Evolutionary conservation across 345 rosid species (phyloP).

Genomic region (Citrus hindsii): DNA sequence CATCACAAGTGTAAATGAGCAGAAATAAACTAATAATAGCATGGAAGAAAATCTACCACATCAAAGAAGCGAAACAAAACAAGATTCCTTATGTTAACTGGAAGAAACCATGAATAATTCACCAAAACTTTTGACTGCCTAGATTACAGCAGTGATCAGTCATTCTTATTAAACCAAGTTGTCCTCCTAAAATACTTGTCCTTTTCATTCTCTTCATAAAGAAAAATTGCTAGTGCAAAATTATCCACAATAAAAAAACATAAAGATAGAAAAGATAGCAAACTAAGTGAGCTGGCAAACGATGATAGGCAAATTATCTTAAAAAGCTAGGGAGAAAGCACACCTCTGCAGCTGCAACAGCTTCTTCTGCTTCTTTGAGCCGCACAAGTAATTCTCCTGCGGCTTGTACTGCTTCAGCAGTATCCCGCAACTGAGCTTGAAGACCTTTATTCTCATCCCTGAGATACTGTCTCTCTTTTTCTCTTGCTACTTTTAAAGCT

Average conservation of each 20-base stretch:
- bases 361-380: conserved; percentile 95
- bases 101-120: not conserved
- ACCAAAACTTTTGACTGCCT: not conserved
- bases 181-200: not conserved
- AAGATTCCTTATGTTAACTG: not conserved
- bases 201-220: not conserved
- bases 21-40: not conserved
- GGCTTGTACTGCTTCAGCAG: conserved; percentile 97
- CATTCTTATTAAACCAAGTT: not conserved
- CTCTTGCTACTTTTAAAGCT: conserved; percentile 77
- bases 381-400: conserved; percentile 94
- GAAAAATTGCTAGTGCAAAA: not conserved
- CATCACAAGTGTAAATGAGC: not conserved
- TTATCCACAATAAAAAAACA: too few relatives aligned
- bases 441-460: conserved; percentile 90
- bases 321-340: conserved; percentile 12
- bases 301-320: not conserved
- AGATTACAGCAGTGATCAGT: not conserved
- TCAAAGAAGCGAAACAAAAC: not conserved
- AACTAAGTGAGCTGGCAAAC: not conserved
- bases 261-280: not conserved
- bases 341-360: conserved; percentile 67
- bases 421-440: conserved; percentile 85
- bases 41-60: not conserved
- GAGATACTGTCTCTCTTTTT: conserved; percentile 75